phyloP scores from a whole-genome alignment of 805 yeast genomes.

The Candida morakotiae region DNA sequence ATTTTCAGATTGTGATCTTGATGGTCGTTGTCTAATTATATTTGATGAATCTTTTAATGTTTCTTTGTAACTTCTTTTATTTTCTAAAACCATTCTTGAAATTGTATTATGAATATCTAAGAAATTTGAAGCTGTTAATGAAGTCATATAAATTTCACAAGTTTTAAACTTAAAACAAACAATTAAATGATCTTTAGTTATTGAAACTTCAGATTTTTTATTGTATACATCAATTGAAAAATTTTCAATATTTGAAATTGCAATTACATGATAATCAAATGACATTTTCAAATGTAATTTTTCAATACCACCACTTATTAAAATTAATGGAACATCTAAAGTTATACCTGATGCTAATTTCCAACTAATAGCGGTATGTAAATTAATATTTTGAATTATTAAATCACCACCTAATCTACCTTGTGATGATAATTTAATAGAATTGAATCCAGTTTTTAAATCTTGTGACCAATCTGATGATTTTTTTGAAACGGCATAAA shows the following conservation, averaged over 20 bases:
- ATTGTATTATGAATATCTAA: conserved; percentile 73
- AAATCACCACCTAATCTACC: conserved; percentile 82
- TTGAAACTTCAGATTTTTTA: conserved; percentile 49
- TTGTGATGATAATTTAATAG: conserved; percentile 47
- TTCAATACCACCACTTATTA: conserved; percentile 54
- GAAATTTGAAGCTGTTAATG: conserved; percentile 79
- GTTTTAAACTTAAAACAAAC: conserved; percentile 48
- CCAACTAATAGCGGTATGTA: conserved; percentile 74
- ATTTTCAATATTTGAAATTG: conserved; percentile 51
- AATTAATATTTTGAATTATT: conserved; percentile 42
- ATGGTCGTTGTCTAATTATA: conserved; percentile 1
- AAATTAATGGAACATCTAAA: conserved; percentile 62
- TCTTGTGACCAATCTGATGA: conserved; percentile 68
- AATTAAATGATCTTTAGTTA: conserved; percentile 57
- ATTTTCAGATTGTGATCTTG: conserved; percentile 2
- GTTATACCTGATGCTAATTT: conserved; percentile 37
- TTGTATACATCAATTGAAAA: conserved; percentile 60
- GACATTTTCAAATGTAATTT: conserved; percentile 57
- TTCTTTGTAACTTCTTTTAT: conserved; percentile 67
- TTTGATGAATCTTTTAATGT: conserved; percentile 56
- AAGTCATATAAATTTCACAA: conserved; percentile 66
- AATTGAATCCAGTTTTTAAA: conserved; percentile 56
- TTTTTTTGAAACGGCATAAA: conserved; percentile 71
- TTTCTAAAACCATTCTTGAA: conserved; percentile 69
- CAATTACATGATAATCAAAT: conserved; percentile 83